Evolutionary conservation across 169 alveolate species (phyloP), one percentile per base, ranked within the genome.

Genomic region (Babesia gibsoni): DNA sequence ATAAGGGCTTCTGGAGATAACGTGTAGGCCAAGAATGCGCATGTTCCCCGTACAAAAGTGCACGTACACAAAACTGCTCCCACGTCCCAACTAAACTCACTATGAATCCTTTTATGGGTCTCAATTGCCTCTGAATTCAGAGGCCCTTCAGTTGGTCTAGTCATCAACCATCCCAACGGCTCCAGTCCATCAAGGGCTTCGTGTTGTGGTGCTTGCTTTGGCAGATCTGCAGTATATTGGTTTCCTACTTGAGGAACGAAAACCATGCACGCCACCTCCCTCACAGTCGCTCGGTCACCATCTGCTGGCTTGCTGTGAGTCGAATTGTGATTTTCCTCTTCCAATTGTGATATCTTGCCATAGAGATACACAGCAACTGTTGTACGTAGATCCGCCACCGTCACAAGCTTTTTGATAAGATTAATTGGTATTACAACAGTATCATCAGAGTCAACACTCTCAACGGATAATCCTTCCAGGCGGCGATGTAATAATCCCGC

Each of bases 241-340:
- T 96, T 95, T 8, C 99, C 99, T 16, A 94, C 93, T 84, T 98
- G 98, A 2, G 99, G 99, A 18, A 95, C 97, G 85, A 97, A 77
- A n/a, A 95, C 98, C 84, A 97, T 89, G 58, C 97, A 92, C 42
- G 91, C 91, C 37, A 97, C 93, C 83, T 95, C 77, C 84, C 94
- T 94, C 42, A 95, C 96, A 54, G 74, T 73, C 39, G 85, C 52
- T 52, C 87, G 72, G 35, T 64, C 91, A 18, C 67, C 65, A 18
- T 57, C 79, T 32, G 82, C 59, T 2, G 58, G 49, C n/a, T 43
- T 39, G 42, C 30, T 67, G 4, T 20, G 22, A 10, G 3, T 18
- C 1, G 18, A 32, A 12, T 37, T 52, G 25, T 36, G 14, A 2
- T 52, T 30, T 1, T 43, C 32, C 0, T 36, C 14, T n/a, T 57